Base-by-base conservation (phyloP, 2,329 filamentous ascomycete genomes). In the Fonsecaea monophora region DNA sequence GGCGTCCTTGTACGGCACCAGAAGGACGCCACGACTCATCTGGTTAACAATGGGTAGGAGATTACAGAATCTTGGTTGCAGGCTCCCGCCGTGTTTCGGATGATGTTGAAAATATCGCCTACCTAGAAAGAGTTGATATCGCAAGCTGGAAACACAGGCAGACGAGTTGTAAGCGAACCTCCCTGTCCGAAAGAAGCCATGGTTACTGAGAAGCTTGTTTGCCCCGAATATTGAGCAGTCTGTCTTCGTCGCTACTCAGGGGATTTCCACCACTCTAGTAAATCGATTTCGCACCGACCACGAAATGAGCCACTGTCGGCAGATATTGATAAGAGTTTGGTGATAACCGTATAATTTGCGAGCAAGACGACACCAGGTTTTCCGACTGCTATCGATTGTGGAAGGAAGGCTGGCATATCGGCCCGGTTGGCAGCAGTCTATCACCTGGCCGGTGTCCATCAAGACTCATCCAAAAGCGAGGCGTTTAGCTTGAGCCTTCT, bases 281-380 rank as follows among this genome's bases (percentile, higher is more conserved):
- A 57, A n/a, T 53, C 25, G 9, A 58, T 63, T 40, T 53, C 58
- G 30, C 61, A 57, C 21, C 21, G 61, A 38, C 53, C 35, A 18
- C 35, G 37, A 38, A 35, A 35, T 40, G 38, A 53, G 15, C 48
- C 37, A 13, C 50, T 56, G 1, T 62, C 60, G 15, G 15, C 53
- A 50, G 53, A 38, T 37, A 13, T 60, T 30, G 58, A 37, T 53
- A n/a, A n/a, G 25, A 50, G 40, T 12, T 37, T 59, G 12, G 56
- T 40, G 56, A 59, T 59, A 50, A 42, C 58, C 5, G 42, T 42
- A 8, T 42, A 60, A 15, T 60, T 40, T 35, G 58, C 53, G 13
- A 60, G 32, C 42, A 53, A 50, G 48, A 3, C 12, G 13, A 21
- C 40, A 10, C 40, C 58, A 34, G 58, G 34, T 7, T 60, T 60